Evolutionary conservation across 2,329 filamentous ascomycete genomes (phyloP).

Genomic region (Pyrenophora seminiperda): DNA sequence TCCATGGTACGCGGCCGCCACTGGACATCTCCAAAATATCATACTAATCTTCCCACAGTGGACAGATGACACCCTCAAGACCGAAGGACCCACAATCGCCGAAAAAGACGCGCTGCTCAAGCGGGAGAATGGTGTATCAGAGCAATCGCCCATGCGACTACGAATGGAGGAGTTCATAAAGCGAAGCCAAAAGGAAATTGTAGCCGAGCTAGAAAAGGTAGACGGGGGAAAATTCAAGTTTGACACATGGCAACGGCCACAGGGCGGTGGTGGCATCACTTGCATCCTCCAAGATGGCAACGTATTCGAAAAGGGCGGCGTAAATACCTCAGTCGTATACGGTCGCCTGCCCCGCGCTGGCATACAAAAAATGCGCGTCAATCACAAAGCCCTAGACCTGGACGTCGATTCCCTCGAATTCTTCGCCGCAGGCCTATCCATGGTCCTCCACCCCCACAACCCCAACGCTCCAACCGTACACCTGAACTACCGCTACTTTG

Average conservation of each 20-base stretch:
- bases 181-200: constrained; percentile 86
- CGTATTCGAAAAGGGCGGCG: constrained; percentile 96
- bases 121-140: constrained; percentile 74
- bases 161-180: constrained; percentile 98
- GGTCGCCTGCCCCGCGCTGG: constrained; percentile 84
- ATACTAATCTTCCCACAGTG: constrained; percentile 26
- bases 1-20: constrained; percentile 58
- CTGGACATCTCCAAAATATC: too few species aligned
- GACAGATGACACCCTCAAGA: constrained; percentile 48
- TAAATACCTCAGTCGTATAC: constrained; percentile 94
- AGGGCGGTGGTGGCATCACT: constrained; percentile 90
- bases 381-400: constrained; percentile 87
- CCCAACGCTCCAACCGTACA: constrained; percentile 98
- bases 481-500: constrained; percentile 98
- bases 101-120: constrained; percentile 83
- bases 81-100: constrained; percentile 73
- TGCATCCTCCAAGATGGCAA: constrained; percentile 96
- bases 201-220: constrained; percentile 78
- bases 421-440: constrained; percentile 90
- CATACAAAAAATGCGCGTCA: constrained; percentile 81
- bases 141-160: constrained; percentile 89
- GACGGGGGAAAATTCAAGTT: constrained; percentile 81
- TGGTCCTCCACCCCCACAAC: constrained; percentile 92
- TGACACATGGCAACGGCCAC: constrained; percentile 85
- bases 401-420: constrained; percentile 85